These are phyloP conservation scores for Lasiodiplodia sp. DNA, from an alignment of 2,329 filamentous ascomycete genomes.

Conservation along the genomic window DNA sequence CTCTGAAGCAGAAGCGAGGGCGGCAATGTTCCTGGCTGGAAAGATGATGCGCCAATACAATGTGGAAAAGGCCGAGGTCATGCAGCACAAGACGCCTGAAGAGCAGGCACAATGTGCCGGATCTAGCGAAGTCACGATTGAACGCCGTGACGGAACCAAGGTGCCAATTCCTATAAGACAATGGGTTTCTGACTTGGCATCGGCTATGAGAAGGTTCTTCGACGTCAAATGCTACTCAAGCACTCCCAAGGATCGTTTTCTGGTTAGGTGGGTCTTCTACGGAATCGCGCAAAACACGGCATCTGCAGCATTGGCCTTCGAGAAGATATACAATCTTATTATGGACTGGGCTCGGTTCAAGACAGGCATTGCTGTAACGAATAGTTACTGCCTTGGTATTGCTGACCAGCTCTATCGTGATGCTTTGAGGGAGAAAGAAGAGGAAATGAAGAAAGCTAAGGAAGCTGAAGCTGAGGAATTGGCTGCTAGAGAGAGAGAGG, in stretches of 20 bases:
- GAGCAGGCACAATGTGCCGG: constrained; percentile 26
- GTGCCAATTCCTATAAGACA: background rate
- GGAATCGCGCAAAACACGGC: constrained; percentile 38
- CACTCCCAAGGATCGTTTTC: constrained; percentile 32
- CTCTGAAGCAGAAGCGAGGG: constrained; percentile 25
- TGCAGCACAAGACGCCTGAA: constrained; percentile 30
- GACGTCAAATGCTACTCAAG: constrained; percentile 33
- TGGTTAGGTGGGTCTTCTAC: constrained; percentile 33
- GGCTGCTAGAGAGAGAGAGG: constrained; percentile 11
- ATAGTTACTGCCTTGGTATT: constrained; percentile 34
- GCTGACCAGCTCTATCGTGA: constrained; percentile 11
- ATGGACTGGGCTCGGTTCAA: constrained; percentile 32
- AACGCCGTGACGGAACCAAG: constrained; percentile 28
- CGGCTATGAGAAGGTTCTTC: background rate
- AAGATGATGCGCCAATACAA: constrained; percentile 32
- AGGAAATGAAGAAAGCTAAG: constrained; percentile 30
- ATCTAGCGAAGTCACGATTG: constrained; percentile 29
- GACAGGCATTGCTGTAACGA: constrained; percentile 25
- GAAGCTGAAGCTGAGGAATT: constrained; percentile 26
- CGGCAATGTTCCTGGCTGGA: constrained; percentile 18
- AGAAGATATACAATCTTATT: constrained; percentile 36
- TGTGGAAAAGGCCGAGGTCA: constrained; percentile 32
- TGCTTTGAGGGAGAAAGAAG: constrained; percentile 22
- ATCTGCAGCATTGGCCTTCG: constrained; percentile 36
- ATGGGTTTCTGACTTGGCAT: background rate